phyloP scores from a whole-genome alignment of 495 filamentous ascomycete species.

The Penicillium turbatum region DNA sequence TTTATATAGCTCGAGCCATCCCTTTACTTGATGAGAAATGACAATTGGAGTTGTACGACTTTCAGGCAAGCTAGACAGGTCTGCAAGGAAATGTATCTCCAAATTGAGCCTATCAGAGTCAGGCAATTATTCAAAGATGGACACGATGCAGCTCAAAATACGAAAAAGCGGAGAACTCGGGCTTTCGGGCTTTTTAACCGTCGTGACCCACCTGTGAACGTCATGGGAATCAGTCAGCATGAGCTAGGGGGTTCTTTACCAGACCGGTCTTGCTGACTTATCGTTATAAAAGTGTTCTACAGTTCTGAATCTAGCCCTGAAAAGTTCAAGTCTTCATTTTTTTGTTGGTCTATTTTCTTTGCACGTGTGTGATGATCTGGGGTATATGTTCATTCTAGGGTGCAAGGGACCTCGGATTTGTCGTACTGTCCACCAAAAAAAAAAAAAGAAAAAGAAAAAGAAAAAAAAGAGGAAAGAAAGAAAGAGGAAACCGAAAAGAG shows the following conservation, averaged over 20 bases:
- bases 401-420: not conserved
- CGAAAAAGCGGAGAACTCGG: constrained; percentile 13
- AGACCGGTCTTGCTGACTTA: constrained; percentile 20
- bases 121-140: not conserved
- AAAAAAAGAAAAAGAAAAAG: not conserved
- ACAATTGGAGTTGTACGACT: not conserved
- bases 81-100: not conserved
- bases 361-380: not conserved
- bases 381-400: constrained; percentile 9
- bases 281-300: not conserved
- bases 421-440: no score
- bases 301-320: not conserved
- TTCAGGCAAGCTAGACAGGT: not conserved
- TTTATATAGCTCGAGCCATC: not conserved
- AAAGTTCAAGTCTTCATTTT: not conserved
- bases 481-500: constrained; percentile 1
- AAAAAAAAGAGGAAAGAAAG: not conserved
- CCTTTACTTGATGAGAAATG: not conserved
- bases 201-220: constrained; percentile 9
- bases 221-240: constrained; percentile 9
- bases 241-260: not conserved
- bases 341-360: not conserved
- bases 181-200: constrained; percentile 8
- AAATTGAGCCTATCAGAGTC: constrained; percentile 15
- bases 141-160: not conserved